These are phyloP conservation scores for Cryoendolithus antarcticus DNA, from an alignment of 2,329 filamentous ascomycete genomes.

Conservation along the genomic window DNA sequence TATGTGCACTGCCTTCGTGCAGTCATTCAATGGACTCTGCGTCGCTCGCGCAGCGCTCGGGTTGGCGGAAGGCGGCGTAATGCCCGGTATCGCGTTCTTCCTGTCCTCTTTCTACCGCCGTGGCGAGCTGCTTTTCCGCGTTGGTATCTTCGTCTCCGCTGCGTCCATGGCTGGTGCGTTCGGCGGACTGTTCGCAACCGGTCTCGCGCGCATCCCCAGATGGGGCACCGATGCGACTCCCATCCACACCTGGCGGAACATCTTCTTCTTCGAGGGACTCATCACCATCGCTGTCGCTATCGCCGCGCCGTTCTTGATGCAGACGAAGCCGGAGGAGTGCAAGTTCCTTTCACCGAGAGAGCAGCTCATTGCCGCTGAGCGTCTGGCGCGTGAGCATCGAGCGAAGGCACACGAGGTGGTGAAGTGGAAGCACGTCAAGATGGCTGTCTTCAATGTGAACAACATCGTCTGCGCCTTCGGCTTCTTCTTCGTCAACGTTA, in stretches of 20 bases:
- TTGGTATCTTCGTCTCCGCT: conserved; percentile 13
- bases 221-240: conserved; percentile 36
- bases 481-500: conserved; percentile 50
- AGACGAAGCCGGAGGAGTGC: conserved; percentile 36
- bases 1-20: conserved; percentile 20
- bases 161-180: conserved; percentile 28
- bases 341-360: conserved; percentile 42
- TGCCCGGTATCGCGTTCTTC: conserved; percentile 30
- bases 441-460: conserved; percentile 43
- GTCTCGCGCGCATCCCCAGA: conserved; percentile 37
- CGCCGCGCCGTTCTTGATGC: conserved; percentile 40
- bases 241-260: conserved; percentile 44
- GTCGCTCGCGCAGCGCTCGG: conserved; percentile 46
- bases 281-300: conserved; percentile 38
- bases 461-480: conserved; percentile 47
- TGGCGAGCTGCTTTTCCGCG: conserved; percentile 12
- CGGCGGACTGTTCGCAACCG: conserved; percentile 12
- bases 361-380: conserved; percentile 40
- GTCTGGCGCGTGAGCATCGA: conserved; percentile 39
- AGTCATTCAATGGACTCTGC: conserved; percentile 7
- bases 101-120: conserved; percentile 12
- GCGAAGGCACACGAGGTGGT: conserved; percentile 36
- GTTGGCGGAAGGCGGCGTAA: conserved; percentile 58
- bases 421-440: conserved; percentile 35
- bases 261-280: conserved; percentile 52